Base-by-base conservation (phyloP, 23 red algal genomes). In the Pyropia yezoensis region DNA sequence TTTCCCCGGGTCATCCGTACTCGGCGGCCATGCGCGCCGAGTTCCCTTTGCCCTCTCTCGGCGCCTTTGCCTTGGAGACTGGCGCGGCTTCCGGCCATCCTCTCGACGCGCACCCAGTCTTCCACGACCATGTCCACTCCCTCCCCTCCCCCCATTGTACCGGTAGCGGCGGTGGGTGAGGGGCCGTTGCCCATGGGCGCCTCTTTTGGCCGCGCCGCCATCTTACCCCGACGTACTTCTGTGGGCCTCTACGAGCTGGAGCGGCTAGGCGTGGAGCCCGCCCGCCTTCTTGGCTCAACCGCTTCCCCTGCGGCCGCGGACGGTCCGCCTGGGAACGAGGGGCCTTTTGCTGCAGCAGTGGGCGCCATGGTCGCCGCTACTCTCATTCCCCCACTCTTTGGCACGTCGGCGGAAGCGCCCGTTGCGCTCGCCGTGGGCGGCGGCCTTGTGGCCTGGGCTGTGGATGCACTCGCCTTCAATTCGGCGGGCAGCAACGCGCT, bases 361-460 rank as follows among this genome's bases (percentile, higher is more conserved):
- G 55, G 19, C 55, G 55, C 55, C 21, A 59, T 27, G 55, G 55
- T 59, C 7, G 55, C 55, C 7, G 55, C 55, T 9, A 47, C 39
- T 1, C 39, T 47, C 39, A 47, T 47, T 13, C 39, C 39, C 39
- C 39, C 39, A 1, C 55, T 59, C 5, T 59, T 59, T 59, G 21
- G 7, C 7, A 9, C 19, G 7, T 21, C 21, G 3, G 55, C 25
- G 4, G 55, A 59, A 15, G 55, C 21, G 17, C 55, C 55, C 7
- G 55, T 59, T 15, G 55, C 21, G 55, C 7, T 21, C 1, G 21
- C 12, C 21, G 55, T 73, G 14, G 69, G 69, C 55, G 59, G 21
- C 25, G 69, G 33, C 59, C 45, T 73, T 15, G 69, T 21, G 3
- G 17, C 52, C 7, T 73, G 69, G 69, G 50, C 33, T 7, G 54